These are phyloP conservation scores for Craspedostauros australis DNA, from an alignment of 108 stramenopile species.

Conservation along the genomic window DNA sequence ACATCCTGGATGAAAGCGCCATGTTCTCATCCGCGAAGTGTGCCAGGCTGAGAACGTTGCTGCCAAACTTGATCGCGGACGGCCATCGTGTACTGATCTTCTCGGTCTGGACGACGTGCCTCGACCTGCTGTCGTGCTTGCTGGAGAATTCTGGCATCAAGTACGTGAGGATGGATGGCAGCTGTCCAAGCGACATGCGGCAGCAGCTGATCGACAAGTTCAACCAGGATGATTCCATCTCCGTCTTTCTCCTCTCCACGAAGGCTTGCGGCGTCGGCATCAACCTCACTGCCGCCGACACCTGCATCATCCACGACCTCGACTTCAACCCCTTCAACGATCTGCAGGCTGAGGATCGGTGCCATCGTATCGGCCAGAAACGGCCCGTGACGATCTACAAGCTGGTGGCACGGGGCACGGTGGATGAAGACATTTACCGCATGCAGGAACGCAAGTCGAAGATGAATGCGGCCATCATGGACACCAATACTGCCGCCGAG, in stretches of 20 bases:
- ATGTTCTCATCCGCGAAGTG: constrained; percentile 76
- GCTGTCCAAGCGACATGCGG: constrained; percentile 56
- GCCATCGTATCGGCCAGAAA: constrained; percentile 76
- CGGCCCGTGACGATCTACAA: constrained; percentile 70
- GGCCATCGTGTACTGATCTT: constrained; percentile 80
- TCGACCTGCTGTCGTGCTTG: constrained; percentile 80
- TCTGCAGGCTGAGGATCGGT: constrained; percentile 84
- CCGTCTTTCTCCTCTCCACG: constrained; percentile 81
- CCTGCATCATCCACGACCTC: constrained; percentile 93
- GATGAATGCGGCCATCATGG: constrained; percentile 79
- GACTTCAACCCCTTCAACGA: constrained; percentile 98
- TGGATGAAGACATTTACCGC: constrained; percentile 73
- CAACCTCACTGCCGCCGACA: constrained; percentile 87
- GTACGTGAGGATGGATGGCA: constrained; percentile 76
- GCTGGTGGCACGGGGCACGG: constrained; percentile 61
- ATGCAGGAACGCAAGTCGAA: constrained; percentile 77
- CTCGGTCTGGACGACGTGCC: constrained; percentile 81
- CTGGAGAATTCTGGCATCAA: constrained; percentile 53
- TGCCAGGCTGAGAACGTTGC: constrained; percentile 42
- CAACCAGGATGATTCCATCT: constrained; percentile 50
- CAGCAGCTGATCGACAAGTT: constrained; percentile 76
- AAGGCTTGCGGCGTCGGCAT: constrained; percentile 60
- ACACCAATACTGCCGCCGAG: constrained; percentile 3
- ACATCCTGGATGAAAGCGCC: constrained; percentile 45
- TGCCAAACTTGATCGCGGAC: constrained; percentile 42